Conservation (phyloP, 805 yeast species). For the Hyphopichia homilentoma region DNA sequence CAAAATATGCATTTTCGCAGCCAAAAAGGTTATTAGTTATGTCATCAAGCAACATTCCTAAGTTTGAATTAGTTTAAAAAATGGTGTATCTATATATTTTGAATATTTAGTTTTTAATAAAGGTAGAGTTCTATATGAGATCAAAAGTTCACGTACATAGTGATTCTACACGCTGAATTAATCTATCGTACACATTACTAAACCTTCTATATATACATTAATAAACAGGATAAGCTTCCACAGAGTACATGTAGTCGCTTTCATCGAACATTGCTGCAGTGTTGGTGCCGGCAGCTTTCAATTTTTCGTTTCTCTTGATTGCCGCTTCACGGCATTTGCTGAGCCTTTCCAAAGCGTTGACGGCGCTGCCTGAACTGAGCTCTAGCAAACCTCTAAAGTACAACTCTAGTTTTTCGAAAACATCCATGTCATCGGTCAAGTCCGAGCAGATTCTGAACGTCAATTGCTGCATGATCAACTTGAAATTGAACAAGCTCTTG, state of each 20-base stretch:
- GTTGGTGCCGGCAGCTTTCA: background rate
- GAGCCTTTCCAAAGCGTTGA: conserved; percentile 4
- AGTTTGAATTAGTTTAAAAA: too few species aligned
- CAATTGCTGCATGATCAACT: conserved; percentile 22
- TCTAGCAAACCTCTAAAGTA: conserved; percentile 19
- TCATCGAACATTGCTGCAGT: conserved; percentile 1
- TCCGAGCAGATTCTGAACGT: conserved; percentile 14
- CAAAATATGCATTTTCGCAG: too few species aligned
- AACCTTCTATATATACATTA: too few species aligned
- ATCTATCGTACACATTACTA: too few species aligned
- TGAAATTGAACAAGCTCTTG: conserved; percentile 16
- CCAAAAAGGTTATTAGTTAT: too few species aligned
- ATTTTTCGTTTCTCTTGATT: background rate
- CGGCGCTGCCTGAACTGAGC: conserved; percentile 20
- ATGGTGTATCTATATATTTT: too few species aligned
- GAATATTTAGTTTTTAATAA: too few species aligned
- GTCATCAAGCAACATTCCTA: too few species aligned
- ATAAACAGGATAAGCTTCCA: conserved; percentile 2
- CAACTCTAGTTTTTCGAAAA: conserved; percentile 19
- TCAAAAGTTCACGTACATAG: too few species aligned
- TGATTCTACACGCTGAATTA: too few species aligned
- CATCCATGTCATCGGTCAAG: conserved; percentile 16
- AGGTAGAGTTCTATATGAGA: too few species aligned
- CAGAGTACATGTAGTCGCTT: conserved; percentile 1
- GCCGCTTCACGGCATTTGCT: conserved; percentile 3